Percentiles rank a stretch among this genome's conserved stretches.
Evolutionary conservation across 2,329 filamentous ascomycete genomes (phyloP).

Genomic region (Ophiostoma novo-ulmi): DNA sequence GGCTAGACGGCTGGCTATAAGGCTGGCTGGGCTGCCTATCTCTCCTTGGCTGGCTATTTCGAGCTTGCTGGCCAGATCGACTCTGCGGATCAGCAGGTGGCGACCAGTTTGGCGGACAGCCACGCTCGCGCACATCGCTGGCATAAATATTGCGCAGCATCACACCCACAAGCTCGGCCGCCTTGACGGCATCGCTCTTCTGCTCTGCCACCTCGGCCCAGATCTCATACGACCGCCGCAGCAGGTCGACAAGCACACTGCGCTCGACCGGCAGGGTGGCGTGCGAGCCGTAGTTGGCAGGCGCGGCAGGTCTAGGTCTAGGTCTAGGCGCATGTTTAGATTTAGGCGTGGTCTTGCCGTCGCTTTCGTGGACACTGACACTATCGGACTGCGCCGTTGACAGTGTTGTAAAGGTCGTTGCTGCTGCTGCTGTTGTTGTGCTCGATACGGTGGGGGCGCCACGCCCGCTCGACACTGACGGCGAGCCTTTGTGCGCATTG

Average conservation of each 20-base stretch:
- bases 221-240: slow-evolving; percentile 42
- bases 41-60: not conserved
- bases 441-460: not conserved
- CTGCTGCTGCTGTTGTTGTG: slow-evolving; percentile 32
- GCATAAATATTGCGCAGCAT: slow-evolving; percentile 34
- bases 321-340: not conserved
- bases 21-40: not conserved
- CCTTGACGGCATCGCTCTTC: slow-evolving; percentile 42
- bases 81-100: not conserved
- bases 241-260: slow-evolving; percentile 37
- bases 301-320: not conserved
- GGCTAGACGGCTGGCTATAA: not conserved
- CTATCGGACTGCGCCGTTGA: not conserved
- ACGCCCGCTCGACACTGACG: not conserved
- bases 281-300: slow-evolving; percentile 31
- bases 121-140: slow-evolving; percentile 13
- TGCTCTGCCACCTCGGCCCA: slow-evolving; percentile 41
- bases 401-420: not conserved
- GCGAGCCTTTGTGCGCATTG: not conserved
- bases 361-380: no score
- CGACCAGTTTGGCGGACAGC: slow-evolving; percentile 16
- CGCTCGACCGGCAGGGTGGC: slow-evolving; percentile 27
- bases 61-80: not conserved
- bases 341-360: not conserved
- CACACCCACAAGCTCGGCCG: slow-evolving; percentile 41